Percentiles rank a stretch among this genome's conserved stretches.
Conservation (phyloP, 495 filamentous ascomycete genomes). For the Aspergillus sclerotiicarbonarius region DNA sequence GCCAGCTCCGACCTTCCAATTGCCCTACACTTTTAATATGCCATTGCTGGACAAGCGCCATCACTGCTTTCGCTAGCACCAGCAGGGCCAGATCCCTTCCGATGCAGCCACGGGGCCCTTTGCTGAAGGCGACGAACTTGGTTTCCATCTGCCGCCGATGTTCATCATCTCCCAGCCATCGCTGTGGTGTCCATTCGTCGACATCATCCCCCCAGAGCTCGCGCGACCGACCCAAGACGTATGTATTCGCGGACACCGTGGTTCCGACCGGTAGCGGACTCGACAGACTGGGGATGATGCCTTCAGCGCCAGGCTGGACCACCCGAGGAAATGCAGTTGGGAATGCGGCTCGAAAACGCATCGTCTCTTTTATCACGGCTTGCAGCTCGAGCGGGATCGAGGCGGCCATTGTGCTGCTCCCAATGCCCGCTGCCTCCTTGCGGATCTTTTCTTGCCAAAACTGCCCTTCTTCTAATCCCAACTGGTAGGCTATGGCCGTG, state of each 20-base stretch:
- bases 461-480: conserved; percentile 16
- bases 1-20: conserved; percentile 11
- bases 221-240: conserved; percentile 53
- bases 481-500: conserved; percentile 16
- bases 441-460: conserved; percentile 18
- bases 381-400: conserved; percentile 59
- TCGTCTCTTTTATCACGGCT: conserved; percentile 70
- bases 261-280: conserved; percentile 60
- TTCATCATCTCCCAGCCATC: conserved; percentile 52
- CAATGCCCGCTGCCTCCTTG: background rate
- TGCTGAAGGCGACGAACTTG: conserved; percentile 22
- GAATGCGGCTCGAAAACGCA: conserved; percentile 70
- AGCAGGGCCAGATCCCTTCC: conserved; percentile 22
- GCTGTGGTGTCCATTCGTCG: conserved; percentile 53
- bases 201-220: conserved; percentile 57
- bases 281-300: conserved; percentile 16
- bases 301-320: conserved; percentile 28
- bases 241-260: conserved; percentile 54
- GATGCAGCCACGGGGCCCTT: conserved; percentile 18
- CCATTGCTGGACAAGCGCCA: conserved; percentile 14
- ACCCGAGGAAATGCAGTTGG: conserved; percentile 57
- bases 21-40: conserved; percentile 13
- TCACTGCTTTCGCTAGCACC: conserved; percentile 14
- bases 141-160: conserved; percentile 37
- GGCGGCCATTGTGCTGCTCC: background rate